Percentiles rank a stretch among this genome's conserved stretches.
Conservation (phyloP, 2,329 filamentous ascomycete genomes). For the Stagonosporopsis chrysanthemi region DNA sequence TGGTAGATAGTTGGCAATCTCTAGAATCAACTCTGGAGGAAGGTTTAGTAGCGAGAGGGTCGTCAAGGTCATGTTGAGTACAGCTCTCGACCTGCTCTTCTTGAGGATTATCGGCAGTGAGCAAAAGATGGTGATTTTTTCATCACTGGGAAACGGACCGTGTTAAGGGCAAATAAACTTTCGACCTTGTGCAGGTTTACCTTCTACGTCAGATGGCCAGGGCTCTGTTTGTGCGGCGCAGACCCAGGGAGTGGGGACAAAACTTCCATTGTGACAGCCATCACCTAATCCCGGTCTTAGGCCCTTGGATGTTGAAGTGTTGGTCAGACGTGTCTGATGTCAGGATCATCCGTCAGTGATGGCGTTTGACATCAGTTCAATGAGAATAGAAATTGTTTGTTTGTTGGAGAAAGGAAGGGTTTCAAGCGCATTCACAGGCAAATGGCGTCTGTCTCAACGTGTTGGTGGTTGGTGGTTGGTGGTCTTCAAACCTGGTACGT, state of each 20-base stretch:
- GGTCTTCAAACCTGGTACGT: neutral
- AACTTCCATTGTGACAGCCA: slow-evolving; percentile 3
- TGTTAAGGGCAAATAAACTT: slow-evolving; percentile 1
- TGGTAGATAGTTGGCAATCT: slow-evolving; percentile 48
- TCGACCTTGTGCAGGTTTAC: slow-evolving; percentile 8
- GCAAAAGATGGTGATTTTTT: neutral
- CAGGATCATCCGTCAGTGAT: slow-evolving; percentile 3
- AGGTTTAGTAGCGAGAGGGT: slow-evolving; percentile 35
- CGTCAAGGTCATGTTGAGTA: slow-evolving; percentile 14
- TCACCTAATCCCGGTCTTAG: neutral
- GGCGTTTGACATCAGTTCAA: slow-evolving; percentile 13
- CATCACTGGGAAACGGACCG: neutral
- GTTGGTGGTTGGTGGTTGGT: neutral
- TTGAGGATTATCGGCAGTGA: neutral
- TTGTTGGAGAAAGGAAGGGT: neutral
- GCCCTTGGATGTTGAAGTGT: neutral
- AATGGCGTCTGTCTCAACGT: slow-evolving; percentile 1
- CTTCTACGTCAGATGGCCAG: slow-evolving; percentile 2
- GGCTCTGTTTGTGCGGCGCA: slow-evolving; percentile 6
- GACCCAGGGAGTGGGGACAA: neutral
- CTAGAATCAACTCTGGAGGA: slow-evolving; percentile 52
- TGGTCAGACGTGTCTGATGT: slow-evolving; percentile 8
- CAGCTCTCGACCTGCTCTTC: neutral
- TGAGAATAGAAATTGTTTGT: slow-evolving; percentile 3
- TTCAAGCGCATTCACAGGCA: neutral